Evolutionary conservation across 352 stramenopile species (phyloP).

Genomic region (Phytopythium delawarense): DNA sequence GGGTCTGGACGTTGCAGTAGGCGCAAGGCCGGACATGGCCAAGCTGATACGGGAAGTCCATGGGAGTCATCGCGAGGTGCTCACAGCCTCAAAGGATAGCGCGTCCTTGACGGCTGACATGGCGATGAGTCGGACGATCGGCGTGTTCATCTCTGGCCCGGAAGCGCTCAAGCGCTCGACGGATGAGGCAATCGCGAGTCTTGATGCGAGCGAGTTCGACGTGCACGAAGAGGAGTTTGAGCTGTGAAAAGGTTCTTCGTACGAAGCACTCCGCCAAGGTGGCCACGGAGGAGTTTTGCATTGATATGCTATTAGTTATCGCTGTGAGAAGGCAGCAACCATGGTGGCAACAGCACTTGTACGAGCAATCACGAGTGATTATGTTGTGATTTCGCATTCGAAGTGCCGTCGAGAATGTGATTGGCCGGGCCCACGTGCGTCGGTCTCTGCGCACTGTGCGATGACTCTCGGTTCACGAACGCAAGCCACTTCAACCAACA

Average conservation of each 20-base stretch:
- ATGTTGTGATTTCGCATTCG: slow-evolving; percentile 1
- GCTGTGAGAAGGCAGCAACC: too few species aligned
- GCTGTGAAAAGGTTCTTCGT: neutral
- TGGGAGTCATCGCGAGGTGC: slow-evolving; percentile 6
- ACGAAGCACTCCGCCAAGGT: neutral
- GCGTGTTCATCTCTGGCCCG: slow-evolving; percentile 24
- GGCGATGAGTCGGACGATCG: slow-evolving; percentile 7
- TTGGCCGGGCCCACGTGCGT: slow-evolving; percentile 1
- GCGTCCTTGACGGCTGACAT: neutral
- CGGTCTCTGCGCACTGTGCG: neutral
- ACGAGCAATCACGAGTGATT: neutral
- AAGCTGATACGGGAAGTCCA: slow-evolving; percentile 26
- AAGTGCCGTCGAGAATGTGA: neutral
- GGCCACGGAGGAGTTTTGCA: too few species aligned
- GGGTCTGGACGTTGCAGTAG: slow-evolving; percentile 21
- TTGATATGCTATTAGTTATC: neutral
- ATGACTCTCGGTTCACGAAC: neutral
- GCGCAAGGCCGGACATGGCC: slow-evolving; percentile 25
- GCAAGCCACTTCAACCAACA: neutral
- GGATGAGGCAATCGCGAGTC: slow-evolving; percentile 6
- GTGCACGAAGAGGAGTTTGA: slow-evolving; percentile 19
- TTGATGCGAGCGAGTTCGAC: slow-evolving; percentile 16
- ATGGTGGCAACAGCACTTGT: too few species aligned
- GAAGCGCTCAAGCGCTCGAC: slow-evolving; percentile 16
- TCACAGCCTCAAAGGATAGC: neutral